These are phyloP conservation scores for Lagenidium sp. DNA, from an alignment of 352 stramenopile species.

Conservation along the genomic window DNA sequence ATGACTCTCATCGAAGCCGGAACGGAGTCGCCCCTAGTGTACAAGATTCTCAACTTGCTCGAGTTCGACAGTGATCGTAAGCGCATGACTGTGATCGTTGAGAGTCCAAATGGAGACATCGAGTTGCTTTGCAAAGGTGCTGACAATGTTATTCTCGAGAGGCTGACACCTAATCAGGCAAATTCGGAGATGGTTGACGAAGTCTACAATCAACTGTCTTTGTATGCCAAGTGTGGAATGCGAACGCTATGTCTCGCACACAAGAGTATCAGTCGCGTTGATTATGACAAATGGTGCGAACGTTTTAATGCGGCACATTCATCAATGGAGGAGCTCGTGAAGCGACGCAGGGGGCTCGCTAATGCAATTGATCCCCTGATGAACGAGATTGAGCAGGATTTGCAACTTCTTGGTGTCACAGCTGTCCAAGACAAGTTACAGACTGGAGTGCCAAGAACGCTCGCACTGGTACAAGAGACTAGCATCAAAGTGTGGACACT, in stretches of 20 bases:
- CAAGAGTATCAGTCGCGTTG: conserved; percentile 34
- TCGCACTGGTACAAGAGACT: conserved; percentile 75
- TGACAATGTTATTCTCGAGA: conserved; percentile 75
- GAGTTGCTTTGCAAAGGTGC: conserved; percentile 71
- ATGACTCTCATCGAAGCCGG: conserved; percentile 48
- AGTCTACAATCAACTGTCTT: conserved; percentile 41
- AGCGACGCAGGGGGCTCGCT: conserved; percentile 41
- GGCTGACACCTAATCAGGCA: conserved; percentile 15
- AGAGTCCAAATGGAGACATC: conserved; percentile 48
- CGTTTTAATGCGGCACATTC: conserved; percentile 39
- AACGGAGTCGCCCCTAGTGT: conserved; percentile 31
- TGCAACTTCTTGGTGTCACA: conserved; percentile 80
- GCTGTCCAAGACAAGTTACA: conserved; percentile 93
- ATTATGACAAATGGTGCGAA: conserved; percentile 54
- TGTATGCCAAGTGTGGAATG: conserved; percentile 65
- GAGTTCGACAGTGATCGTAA: conserved; percentile 98
- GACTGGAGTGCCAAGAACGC: conserved; percentile 81
- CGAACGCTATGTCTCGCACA: conserved; percentile 69
- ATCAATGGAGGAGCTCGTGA: conserved; percentile 69
- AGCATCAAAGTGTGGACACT: conserved; percentile 94
- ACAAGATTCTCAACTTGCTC: conserved; percentile 90
- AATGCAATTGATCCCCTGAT: conserved; percentile 74
- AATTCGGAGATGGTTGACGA: conserved; percentile 26
- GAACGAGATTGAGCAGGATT: conserved; percentile 74
- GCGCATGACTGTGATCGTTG: conserved; percentile 95